Evolutionary conservation across 495 filamentous ascomycete species (phyloP).

Genomic region (Ramalina intermedia): DNA sequence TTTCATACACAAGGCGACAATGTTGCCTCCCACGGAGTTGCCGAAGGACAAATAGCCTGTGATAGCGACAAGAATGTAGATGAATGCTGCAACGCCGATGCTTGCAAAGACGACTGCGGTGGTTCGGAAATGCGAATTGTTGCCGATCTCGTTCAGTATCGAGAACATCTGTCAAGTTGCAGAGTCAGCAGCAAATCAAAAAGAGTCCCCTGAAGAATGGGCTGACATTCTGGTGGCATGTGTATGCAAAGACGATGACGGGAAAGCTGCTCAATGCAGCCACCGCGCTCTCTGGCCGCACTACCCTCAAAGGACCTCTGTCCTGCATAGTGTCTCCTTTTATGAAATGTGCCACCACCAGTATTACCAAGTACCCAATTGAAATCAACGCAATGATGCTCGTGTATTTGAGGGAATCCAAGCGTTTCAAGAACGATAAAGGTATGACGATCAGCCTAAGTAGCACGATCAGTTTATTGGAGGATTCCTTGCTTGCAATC

Average conservation of each 20-base stretch:
- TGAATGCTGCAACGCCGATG: conserved; percentile 62
- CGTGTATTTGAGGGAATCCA: conserved; percentile 96
- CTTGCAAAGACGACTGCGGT: conserved; percentile 67
- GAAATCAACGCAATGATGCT: conserved; percentile 82
- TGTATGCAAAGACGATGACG: conserved; percentile 95
- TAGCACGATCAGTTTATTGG: neutral
- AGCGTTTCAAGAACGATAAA: conserved; percentile 71
- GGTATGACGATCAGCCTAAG: conserved; percentile 82
- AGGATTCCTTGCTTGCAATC: neutral
- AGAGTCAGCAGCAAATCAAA: neutral
- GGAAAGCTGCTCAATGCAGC: conserved; percentile 74
- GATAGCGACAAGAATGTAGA: conserved; percentile 85
- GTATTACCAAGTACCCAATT: conserved; percentile 81
- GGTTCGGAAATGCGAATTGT: conserved; percentile 70
- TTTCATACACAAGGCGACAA: conserved; percentile 72
- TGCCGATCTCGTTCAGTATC: conserved; percentile 83
- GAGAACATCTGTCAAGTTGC: conserved; percentile 73
- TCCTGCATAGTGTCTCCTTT: conserved; percentile 61
- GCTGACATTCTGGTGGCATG: conserved; percentile 90
- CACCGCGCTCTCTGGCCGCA: conserved; percentile 65
- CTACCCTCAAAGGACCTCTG: conserved; percentile 54
- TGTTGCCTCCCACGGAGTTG: conserved; percentile 73
- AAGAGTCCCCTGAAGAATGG: neutral
- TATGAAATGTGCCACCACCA: conserved; percentile 81
- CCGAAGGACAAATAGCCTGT: conserved; percentile 94